These are phyloP conservation scores for Sphenostylis stenocarpa DNA, from an alignment of 306 rosid genomes.

Conservation along the genomic window DNA sequence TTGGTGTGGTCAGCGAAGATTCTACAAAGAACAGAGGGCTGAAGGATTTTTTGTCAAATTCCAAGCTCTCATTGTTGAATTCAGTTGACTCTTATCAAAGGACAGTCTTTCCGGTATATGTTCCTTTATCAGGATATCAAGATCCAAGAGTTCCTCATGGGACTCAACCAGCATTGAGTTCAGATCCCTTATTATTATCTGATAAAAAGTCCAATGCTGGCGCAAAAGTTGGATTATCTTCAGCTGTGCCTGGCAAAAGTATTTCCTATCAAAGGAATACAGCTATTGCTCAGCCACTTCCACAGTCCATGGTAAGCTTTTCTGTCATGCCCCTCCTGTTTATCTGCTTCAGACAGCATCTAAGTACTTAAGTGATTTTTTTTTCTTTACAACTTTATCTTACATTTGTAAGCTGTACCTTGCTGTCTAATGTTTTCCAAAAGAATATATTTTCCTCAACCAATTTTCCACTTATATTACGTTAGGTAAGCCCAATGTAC, in stretches of 20 bases:
- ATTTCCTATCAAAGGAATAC: conserved; percentile 36
- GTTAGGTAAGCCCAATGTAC: not conserved
- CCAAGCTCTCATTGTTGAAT: conserved; percentile 32
- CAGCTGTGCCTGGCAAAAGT: conserved; percentile 25
- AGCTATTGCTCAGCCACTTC: conserved; percentile 27
- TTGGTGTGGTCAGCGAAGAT: conserved; percentile 23
- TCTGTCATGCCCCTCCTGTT: not conserved
- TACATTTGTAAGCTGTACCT: not conserved
- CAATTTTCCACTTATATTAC: not conserved
- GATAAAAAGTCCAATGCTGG: conserved; percentile 38
- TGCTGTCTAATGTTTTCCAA: not conserved
- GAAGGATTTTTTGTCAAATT: conserved; percentile 30
- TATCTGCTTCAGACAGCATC: not conserved
- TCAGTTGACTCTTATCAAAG: conserved; percentile 33
- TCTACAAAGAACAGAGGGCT: conserved; percentile 32
- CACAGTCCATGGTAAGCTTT: conserved; percentile 38
- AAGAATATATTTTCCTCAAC: not conserved
- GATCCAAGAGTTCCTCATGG: conserved; percentile 37
- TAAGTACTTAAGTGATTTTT: not conserved
- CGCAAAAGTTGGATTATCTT: conserved; percentile 34
- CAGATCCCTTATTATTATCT: conserved; percentile 15
- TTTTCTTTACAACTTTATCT: not conserved
- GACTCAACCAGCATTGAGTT: conserved; percentile 21
- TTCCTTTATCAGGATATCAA: conserved; percentile 42
- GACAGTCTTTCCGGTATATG: conserved; percentile 27